A percentile compares a stretch with the other conserved stretches of the same genome.
These are phyloP conservation scores for Sporothrix inflata DNA, from an alignment of 2,329 filamentous ascomycete genomes.

Conservation along the genomic window DNA sequence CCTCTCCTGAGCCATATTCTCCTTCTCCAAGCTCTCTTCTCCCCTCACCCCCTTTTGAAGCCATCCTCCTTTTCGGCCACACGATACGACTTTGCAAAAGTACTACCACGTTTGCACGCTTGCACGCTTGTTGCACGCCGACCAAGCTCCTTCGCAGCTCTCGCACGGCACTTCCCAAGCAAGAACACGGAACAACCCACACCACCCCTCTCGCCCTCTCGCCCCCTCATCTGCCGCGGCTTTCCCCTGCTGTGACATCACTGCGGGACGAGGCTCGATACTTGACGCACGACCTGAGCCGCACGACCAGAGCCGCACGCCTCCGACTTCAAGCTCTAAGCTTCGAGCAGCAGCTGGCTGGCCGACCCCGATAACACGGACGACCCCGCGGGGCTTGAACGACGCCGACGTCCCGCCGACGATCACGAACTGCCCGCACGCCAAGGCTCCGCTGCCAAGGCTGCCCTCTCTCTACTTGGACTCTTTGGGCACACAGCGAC, in stretches of 20 bases:
- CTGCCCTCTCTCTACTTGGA: not conserved
- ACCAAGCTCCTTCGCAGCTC: not conserved
- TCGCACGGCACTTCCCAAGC: not conserved
- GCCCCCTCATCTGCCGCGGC: not conserved
- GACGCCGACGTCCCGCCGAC: not conserved
- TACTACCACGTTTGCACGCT: not conserved
- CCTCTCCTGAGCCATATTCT: not conserved
- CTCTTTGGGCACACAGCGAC: not conserved
- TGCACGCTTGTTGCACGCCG: not conserved
- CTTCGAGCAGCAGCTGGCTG: not conserved
- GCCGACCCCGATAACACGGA: not conserved
- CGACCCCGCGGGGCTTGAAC: not conserved
- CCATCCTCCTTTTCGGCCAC: not conserved
- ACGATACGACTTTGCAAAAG: conserved; percentile 14
- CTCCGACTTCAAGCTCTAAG: not conserved
- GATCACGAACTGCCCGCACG: not conserved
- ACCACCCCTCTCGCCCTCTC: not conserved
- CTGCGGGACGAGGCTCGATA: not conserved
- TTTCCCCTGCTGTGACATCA: conserved; percentile 11
- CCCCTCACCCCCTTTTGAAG: not conserved
- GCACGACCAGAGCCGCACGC: not conserved
- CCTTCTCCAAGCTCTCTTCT: too few species aligned
- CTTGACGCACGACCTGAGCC: not conserved
- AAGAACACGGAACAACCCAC: not conserved
- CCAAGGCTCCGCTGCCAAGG: not conserved